Conservation (phyloP, 148 eudicot species). For the Pharnaceum exiguum region DNA sequence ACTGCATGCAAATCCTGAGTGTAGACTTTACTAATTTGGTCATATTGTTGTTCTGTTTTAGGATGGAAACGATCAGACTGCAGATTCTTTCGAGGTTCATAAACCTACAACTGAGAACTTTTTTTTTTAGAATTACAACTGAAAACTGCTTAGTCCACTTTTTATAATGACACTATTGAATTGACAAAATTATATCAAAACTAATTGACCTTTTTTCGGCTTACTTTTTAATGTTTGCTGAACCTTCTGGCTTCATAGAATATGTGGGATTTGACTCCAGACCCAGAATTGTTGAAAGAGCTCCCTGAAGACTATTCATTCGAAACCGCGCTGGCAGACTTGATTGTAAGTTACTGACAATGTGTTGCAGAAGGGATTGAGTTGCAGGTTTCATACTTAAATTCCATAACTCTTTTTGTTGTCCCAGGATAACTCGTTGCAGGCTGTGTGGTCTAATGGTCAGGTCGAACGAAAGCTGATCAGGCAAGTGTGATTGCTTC, state of each 20-base stretch:
- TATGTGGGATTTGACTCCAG: constrained; percentile 94
- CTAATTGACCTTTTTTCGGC: neutral
- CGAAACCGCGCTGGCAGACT: constrained; percentile 76
- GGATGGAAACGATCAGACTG: constrained; percentile 50
- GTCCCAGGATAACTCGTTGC: constrained; percentile 77
- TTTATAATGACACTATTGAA: neutral
- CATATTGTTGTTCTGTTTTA: constrained; percentile 13
- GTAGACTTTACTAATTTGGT: constrained; percentile 12
- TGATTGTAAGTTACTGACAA: constrained; percentile 46
- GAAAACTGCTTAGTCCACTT: neutral
- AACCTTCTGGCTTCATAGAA: constrained; percentile 42
- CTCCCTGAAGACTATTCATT: constrained; percentile 68
- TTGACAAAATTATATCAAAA: too few species aligned
- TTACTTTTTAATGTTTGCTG: too few species aligned
- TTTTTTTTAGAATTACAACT: too few species aligned
- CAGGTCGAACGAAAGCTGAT: constrained; percentile 36
- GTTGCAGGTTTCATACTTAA: neutral
- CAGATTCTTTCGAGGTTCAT: constrained; percentile 55
- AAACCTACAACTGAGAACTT: too few species aligned
- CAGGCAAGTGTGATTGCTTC: constrained; percentile 28
- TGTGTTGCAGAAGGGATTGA: neutral
- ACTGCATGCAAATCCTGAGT: too few species aligned
- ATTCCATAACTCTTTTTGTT: neutral
- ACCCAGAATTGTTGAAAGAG: constrained; percentile 57
- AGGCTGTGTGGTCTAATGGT: constrained; percentile 68